These are phyloP conservation scores for Mortierella polycephala DNA, from an alignment of 371 early-diverging fungal species.

Conservation along the genomic window DNA sequence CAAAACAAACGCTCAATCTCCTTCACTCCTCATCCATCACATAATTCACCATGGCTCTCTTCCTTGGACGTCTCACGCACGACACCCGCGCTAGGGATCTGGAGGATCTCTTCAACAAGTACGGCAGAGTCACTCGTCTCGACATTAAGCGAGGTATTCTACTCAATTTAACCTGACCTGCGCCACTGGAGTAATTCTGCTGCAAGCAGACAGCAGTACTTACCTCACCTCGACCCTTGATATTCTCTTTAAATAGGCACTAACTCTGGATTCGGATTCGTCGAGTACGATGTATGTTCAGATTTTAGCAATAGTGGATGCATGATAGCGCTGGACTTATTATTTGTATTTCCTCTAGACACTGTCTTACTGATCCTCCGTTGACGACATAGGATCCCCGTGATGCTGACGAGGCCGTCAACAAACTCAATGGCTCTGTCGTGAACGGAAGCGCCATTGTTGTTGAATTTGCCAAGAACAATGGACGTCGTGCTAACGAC, in stretches of 20 bases:
- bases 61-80: conserved; percentile 73
- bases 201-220: neutral
- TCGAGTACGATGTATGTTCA: conserved; percentile 63
- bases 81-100: conserved; percentile 75
- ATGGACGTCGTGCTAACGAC: conserved; percentile 64
- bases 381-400: conserved; percentile 58
- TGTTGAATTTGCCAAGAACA: conserved; percentile 74
- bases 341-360: neutral
- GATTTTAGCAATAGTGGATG: neutral
- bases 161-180: neutral
- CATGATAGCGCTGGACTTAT: neutral
- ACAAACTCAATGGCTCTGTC: conserved; percentile 70
- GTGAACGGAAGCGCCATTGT: conserved; percentile 69
- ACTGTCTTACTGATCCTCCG: neutral
- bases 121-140: conserved; percentile 78
- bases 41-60: conserved; percentile 59
- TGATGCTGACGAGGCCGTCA: conserved; percentile 83
- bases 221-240: neutral
- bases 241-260: conserved; percentile 12
- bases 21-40: conserved; percentile 12
- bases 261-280: conserved; percentile 66
- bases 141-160: conserved; percentile 70
- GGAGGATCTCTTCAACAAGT: conserved; percentile 78
- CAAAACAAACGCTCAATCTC: conserved; percentile 1
- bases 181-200: neutral